These are phyloP conservation scores for Boletus coccyginus DNA, from an alignment of 768 basidiomycete species.

Conservation along the genomic window DNA sequence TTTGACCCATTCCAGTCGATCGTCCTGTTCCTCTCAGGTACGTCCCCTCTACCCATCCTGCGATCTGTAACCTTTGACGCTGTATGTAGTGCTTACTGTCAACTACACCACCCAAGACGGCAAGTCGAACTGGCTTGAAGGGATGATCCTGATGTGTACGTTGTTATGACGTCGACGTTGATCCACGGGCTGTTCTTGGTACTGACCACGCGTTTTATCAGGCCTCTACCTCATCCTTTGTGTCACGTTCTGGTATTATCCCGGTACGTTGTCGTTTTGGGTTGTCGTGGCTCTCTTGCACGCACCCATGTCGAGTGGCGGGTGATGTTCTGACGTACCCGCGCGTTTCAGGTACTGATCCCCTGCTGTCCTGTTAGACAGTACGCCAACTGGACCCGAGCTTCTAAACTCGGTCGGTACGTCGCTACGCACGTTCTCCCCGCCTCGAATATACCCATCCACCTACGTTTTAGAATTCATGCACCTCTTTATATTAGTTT, in stretches of 20 bases:
- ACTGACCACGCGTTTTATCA: conserved; percentile 17
- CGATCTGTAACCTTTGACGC: not conserved
- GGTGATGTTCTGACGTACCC: conserved; percentile 1
- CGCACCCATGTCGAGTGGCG: too few relatives aligned
- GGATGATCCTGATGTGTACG: conserved; percentile 69
- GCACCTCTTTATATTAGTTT: not conserved
- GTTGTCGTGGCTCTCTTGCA: not conserved
- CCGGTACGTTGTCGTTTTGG: conserved; percentile 31
- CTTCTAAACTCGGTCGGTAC: not conserved
- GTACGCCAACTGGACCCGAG: not conserved
- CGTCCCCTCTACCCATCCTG: conserved; percentile 1
- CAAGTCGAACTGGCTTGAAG: conserved; percentile 92
- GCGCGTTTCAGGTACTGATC: not conserved
- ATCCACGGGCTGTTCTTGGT: not conserved
- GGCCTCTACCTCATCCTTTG: conserved; percentile 57
- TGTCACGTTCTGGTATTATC: conserved; percentile 54
- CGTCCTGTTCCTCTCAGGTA: conserved; percentile 20
- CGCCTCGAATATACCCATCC: not conserved
- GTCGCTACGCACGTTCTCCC: too few relatives aligned
- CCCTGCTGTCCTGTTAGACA: conserved; percentile 1
- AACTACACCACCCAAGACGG: conserved; percentile 86
- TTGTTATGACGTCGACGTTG: not conserved
- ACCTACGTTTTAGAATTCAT: not conserved
- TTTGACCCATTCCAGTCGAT: conserved; percentile 85
- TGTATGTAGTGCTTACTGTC: conserved; percentile 69